Evolutionary conservation across 495 filamentous ascomycete species (phyloP).

Genomic region (Pseudevernia furfuracea): DNA sequence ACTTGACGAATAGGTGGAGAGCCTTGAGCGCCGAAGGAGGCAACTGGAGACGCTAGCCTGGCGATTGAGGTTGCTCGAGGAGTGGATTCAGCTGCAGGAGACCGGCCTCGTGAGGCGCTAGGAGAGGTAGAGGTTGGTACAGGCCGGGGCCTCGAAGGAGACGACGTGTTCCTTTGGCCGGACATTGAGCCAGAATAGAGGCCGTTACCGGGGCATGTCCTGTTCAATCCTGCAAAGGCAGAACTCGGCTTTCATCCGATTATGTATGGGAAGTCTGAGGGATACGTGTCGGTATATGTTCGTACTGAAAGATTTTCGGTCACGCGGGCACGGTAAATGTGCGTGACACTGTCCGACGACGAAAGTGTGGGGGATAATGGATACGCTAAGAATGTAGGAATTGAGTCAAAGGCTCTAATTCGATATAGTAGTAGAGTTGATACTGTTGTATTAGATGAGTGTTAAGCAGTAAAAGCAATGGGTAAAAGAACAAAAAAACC

Average conservation of each 20-base stretch:
- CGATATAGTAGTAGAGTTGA: background rate
- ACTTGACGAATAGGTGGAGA: slow-evolving; percentile 43
- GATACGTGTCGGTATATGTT: background rate
- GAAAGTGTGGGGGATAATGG: background rate
- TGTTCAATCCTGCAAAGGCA: background rate
- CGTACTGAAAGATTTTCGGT: background rate
- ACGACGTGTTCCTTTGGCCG: slow-evolving; percentile 18
- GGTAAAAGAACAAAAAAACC: background rate
- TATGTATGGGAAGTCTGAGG: background rate
- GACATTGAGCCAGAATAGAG: slow-evolving; percentile 18
- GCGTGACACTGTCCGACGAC: background rate
- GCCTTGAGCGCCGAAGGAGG: slow-evolving; percentile 42
- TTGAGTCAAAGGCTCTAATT: background rate
- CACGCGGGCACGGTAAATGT: background rate
- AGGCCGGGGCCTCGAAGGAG: slow-evolving; percentile 23
- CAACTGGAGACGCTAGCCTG: slow-evolving; percentile 62
- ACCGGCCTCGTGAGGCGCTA: slow-evolving; percentile 39
- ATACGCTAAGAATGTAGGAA: background rate
- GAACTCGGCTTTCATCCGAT: slow-evolving; percentile 27
- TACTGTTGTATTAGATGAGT: background rate
- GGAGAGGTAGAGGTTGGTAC: slow-evolving; percentile 33
- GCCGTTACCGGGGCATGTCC: background rate
- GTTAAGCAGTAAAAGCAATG: background rate
- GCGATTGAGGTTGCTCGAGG: slow-evolving; percentile 61
- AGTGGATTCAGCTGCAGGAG: slow-evolving; percentile 41